phyloP scores from a whole-genome alignment of 1,139 yeast genomes.

The Candida sp. region DNA sequence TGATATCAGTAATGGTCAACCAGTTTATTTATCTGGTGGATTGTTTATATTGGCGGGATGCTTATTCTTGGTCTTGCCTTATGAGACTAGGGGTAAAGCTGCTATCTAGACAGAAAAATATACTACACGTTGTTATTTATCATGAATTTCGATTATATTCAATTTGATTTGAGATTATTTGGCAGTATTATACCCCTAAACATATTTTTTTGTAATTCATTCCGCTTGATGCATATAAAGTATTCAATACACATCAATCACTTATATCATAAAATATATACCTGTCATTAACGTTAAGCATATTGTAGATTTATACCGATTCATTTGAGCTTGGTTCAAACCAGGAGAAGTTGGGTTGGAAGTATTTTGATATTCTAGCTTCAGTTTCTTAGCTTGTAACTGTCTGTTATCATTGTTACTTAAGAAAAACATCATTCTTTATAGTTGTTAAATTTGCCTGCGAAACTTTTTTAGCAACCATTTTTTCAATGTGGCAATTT shows the following conservation, averaged over 20 bases:
- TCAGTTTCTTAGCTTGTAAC: too few relatives aligned
- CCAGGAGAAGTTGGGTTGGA: background rate
- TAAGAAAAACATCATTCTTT: too few relatives aligned
- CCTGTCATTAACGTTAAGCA: background rate
- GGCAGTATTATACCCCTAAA: background rate
- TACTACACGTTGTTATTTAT: background rate
- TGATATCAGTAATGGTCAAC: conserved; percentile 5
- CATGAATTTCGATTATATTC: background rate
- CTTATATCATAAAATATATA: background rate
- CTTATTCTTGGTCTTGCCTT: conserved; percentile 4
- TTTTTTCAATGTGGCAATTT: too few relatives aligned
- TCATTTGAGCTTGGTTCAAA: background rate
- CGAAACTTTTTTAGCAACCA: too few relatives aligned
- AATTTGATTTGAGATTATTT: background rate
- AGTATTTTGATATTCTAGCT: too few relatives aligned
- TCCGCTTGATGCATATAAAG: too few relatives aligned
- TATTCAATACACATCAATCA: too few relatives aligned
- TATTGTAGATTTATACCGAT: background rate
- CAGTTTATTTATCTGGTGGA: conserved; percentile 6
- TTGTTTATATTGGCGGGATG: conserved; percentile 5
- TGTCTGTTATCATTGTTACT: too few relatives aligned
- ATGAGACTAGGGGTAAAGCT: conserved; percentile 5
- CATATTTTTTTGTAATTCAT: too few relatives aligned
- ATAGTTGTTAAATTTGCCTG: too few relatives aligned
- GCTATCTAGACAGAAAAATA: background rate